A percentile compares a stretch with the other conserved stretches of the same genome.
phyloP scores from a whole-genome alignment of 1,139 yeast species.

The Kodamaea derodonti region DNA sequence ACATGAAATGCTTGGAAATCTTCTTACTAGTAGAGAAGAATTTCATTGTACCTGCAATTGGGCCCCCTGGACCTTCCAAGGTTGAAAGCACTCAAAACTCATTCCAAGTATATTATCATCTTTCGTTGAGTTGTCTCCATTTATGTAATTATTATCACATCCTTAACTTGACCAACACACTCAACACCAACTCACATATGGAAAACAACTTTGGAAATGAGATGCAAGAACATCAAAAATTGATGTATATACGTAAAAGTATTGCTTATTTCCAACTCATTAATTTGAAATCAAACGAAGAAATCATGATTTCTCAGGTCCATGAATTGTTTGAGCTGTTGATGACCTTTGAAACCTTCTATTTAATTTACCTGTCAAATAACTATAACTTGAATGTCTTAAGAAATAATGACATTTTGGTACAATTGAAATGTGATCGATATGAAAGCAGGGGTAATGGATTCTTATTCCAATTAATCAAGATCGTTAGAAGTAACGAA shows the following conservation, averaged over 20 bases:
- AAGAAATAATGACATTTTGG: conserved; percentile 19
- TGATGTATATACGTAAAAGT: conserved; percentile 31
- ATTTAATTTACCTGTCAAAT: conserved; percentile 29
- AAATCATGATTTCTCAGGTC: conserved; percentile 20
- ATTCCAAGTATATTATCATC: conserved; percentile 32
- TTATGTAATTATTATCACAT: conserved; percentile 36
- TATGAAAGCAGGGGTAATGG: conserved; percentile 5
- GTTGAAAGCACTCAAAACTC: conserved; percentile 14
- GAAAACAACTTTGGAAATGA: conserved; percentile 16
- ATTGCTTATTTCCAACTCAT: conserved; percentile 36
- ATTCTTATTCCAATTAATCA: conserved; percentile 12
- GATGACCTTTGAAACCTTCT: conserved; percentile 32
- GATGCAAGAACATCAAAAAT: conserved; percentile 30
- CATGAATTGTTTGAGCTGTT: conserved; percentile 35
- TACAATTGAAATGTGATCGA: conserved; percentile 9
- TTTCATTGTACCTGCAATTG: conserved; percentile 24
- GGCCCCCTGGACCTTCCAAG: conserved; percentile 9
- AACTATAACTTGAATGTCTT: conserved; percentile 17
- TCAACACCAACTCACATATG: conserved; percentile 14
- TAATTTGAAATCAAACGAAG: conserved; percentile 22
- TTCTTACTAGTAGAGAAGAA: conserved; percentile 27
- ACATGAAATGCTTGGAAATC: conserved; percentile 27
- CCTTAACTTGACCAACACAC: conserved; percentile 19
- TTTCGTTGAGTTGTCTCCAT: conserved; percentile 30
- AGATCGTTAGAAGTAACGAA: conserved; percentile 11